Evolutionary conservation across 768 basidiomycete genomes (phyloP).

Genomic region (Rhodocollybia butyracea): DNA sequence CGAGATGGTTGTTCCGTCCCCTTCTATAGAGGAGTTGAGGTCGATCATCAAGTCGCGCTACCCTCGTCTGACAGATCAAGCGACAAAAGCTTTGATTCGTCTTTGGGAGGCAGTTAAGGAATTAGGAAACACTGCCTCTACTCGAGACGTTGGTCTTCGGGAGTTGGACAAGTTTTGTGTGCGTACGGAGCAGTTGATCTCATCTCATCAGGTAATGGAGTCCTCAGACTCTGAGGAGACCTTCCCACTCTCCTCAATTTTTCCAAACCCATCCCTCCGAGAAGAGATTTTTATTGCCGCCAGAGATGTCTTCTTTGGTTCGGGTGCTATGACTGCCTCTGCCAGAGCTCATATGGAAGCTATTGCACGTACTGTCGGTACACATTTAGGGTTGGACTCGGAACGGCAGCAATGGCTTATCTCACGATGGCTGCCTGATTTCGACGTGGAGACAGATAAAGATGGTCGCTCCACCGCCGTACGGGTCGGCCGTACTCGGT

Average conservation of each 20-base stretch:
- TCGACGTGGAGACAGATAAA: constrained; percentile 64
- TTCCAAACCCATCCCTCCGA: constrained; percentile 71
- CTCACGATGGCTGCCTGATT: constrained; percentile 58
- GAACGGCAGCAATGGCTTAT: constrained; percentile 76
- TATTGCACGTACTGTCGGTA: constrained; percentile 53
- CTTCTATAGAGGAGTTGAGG: constrained; percentile 63
- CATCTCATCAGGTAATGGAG: constrained; percentile 37
- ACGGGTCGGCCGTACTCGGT: constrained; percentile 58
- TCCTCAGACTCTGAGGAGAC: constrained; percentile 23
- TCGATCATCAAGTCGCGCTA: constrained; percentile 70
- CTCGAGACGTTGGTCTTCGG: constrained; percentile 65
- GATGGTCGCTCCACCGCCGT: constrained; percentile 60
- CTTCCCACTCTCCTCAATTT: constrained; percentile 38
- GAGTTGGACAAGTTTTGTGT: constrained; percentile 84
- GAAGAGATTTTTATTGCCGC: constrained; percentile 91
- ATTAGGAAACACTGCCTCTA: constrained; percentile 48
- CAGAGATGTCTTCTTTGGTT: constrained; percentile 88
- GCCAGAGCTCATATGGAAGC: constrained; percentile 46
- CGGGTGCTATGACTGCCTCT: constrained; percentile 49
- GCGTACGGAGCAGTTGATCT: constrained; percentile 59
- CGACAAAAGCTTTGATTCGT: constrained; percentile 50
- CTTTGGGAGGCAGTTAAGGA: constrained; percentile 66
- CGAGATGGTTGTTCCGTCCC: constrained; percentile 62
- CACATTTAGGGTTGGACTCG: constrained; percentile 59
- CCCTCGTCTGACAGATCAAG: constrained; percentile 48